Evolutionary conservation across 257 asterid genomes (phyloP).

Genomic region (Solanum chilense): DNA sequence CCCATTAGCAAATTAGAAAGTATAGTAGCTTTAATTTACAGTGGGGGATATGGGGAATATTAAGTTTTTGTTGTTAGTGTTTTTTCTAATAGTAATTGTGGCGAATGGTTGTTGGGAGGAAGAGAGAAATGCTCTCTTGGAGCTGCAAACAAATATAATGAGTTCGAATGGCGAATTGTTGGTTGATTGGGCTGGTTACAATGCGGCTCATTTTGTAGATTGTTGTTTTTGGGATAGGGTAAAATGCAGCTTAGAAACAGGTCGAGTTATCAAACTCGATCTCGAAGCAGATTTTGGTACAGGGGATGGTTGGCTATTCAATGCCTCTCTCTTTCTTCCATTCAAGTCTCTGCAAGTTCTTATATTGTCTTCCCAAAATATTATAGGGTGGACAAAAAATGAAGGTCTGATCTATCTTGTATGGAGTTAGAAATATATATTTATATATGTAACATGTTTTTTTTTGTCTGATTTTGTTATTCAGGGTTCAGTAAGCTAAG

Average conservation of each 20-base stretch:
- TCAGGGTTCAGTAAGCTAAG: background rate
- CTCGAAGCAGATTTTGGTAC: background rate
- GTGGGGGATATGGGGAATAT: background rate
- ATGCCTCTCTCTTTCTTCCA: background rate
- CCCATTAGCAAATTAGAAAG: no score
- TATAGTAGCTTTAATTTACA: no score
- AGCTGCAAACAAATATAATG: background rate
- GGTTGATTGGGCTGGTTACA: background rate
- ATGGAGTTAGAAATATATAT: no score
- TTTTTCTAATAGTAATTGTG: background rate
- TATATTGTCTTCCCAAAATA: fast-evolving
- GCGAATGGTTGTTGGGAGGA: background rate
- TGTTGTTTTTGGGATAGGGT: background rate
- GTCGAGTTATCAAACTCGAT: background rate
- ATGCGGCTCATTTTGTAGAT: background rate
- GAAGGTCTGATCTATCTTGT: background rate
- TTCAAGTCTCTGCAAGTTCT: background rate
- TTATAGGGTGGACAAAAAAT: background rate
- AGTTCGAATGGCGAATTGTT: background rate
- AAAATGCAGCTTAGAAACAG: background rate
- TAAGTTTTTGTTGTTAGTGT: no score
- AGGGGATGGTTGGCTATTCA: background rate
- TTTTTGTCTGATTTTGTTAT: background rate
- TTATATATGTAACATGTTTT: background rate
- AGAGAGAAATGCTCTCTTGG: background rate